These are phyloP conservation scores for Talaromyces nanjingensis DNA, from an alignment of 495 filamentous ascomycete genomes.

Conservation along the genomic window DNA sequence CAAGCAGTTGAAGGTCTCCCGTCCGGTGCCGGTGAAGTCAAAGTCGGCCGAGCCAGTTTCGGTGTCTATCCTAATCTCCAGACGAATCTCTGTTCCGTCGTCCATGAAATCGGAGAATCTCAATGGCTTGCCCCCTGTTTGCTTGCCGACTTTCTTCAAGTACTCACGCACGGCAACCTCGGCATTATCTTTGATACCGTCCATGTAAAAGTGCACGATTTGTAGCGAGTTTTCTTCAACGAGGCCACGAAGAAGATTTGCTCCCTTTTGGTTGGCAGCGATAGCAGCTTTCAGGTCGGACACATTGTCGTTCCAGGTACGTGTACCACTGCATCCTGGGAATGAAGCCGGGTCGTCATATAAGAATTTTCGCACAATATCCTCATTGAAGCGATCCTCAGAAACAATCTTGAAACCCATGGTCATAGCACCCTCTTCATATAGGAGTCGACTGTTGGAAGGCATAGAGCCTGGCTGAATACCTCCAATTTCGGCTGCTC, in stretches of 20 bases:
- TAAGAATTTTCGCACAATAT: conserved; percentile 75
- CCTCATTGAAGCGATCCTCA: conserved; percentile 82
- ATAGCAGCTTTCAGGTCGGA: conserved; percentile 95
- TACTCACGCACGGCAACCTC: conserved; percentile 77
- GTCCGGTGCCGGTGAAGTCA: conserved; percentile 69
- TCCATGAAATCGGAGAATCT: conserved; percentile 82
- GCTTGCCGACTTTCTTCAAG: conserved; percentile 68
- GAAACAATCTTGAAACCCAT: conserved; percentile 91
- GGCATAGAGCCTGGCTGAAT: conserved; percentile 97
- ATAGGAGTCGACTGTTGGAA: conserved; percentile 85
- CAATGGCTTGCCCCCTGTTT: conserved; percentile 73
- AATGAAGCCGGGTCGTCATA: conserved; percentile 78
- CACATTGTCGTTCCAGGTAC: conserved; percentile 87
- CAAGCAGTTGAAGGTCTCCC: conserved; percentile 60
- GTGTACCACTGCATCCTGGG: conserved; percentile 79
- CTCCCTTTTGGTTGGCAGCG: conserved; percentile 95
- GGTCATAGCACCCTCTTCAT: conserved; percentile 89
- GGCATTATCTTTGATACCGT: conserved; percentile 86
- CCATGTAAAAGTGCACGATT: conserved; percentile 95
- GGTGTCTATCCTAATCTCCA: conserved; percentile 62
- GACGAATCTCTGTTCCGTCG: conserved; percentile 46
- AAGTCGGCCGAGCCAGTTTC: conserved; percentile 74
- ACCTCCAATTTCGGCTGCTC: conserved; percentile 97
- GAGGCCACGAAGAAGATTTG: conserved; percentile 74
- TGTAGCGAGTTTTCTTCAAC: conserved; percentile 87